Conservation (phyloP, 306 rosid genomes). For the Rubus parviflorus region DNA sequence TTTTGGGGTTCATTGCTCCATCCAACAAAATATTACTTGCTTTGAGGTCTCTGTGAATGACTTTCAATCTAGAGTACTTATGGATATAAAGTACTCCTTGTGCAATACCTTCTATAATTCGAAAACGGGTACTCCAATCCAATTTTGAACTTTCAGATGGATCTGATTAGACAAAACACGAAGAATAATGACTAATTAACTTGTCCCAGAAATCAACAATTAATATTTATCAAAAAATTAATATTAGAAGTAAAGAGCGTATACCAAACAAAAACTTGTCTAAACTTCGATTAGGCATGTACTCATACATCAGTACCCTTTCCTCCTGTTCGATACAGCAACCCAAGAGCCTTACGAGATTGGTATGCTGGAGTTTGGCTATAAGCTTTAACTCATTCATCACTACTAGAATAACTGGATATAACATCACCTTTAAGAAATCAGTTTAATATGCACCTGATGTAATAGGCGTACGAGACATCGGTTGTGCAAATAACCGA, state of each 20-base stretch:
- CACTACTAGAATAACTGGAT: no score
- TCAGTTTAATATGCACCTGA: no score
- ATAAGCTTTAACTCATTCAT: constrained; percentile 36
- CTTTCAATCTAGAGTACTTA: constrained; percentile 14
- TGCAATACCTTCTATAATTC: constrained; percentile 26
- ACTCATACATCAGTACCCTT: constrained; percentile 49
- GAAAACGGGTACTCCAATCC: constrained; percentile 35
- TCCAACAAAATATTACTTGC: constrained; percentile 28
- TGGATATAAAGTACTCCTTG: constrained; percentile 25
- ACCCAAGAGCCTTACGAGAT: constrained; percentile 47
- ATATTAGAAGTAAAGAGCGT: neutral
- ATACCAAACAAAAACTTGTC: constrained; percentile 45
- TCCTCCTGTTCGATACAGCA: constrained; percentile 38
- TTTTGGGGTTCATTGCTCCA: constrained; percentile 21
- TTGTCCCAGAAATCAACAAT: neutral
- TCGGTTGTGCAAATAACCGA: no score
- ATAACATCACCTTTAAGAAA: no score
- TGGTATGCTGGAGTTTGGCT: constrained; percentile 49
- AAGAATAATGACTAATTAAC: neutral
- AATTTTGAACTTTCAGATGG: neutral
- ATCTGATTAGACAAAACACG: neutral
- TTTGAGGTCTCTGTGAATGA: constrained; percentile 29
- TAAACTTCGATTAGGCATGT: constrained; percentile 49
- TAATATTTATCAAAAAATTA: neutral
- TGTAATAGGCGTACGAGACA: no score